A percentile compares a stretch with the other conserved stretches of the same genome.
phyloP scores from a whole-genome alignment of 305 asterid species.

The Rubia balearica region DNA sequence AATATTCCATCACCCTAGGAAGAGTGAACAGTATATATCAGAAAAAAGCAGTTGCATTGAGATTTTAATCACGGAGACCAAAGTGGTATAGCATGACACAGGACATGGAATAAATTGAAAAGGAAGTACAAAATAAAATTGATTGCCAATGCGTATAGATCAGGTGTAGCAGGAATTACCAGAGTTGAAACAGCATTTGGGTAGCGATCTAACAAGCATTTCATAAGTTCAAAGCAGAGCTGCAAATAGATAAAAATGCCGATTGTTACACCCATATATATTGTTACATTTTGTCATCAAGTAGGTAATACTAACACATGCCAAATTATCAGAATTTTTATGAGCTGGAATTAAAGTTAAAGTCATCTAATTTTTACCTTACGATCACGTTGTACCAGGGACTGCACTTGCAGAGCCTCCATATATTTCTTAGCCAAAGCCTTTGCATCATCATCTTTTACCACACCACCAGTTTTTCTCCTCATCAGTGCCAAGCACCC shows the following conservation, averaged over 20 bases:
- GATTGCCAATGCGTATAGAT: not conserved
- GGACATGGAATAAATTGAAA: too few relatives aligned
- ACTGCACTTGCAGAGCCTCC: conserved; percentile 64
- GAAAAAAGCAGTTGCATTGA: not conserved
- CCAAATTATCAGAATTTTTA: conserved; percentile 9
- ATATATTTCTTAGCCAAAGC: conserved; percentile 60
- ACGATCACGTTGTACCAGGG: conserved; percentile 85
- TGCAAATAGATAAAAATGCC: conserved; percentile 35
- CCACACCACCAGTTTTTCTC: conserved; percentile 62
- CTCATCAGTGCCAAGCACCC: conserved; percentile 87
- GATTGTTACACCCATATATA: not conserved
- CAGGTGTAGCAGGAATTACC: conserved; percentile 40
- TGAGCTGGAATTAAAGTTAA: conserved; percentile 5
- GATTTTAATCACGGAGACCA: not conserved
- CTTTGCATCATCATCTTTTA: conserved; percentile 52
- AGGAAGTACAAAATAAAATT: too few relatives aligned
- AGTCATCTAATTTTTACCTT: conserved; percentile 40
- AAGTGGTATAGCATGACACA: too few relatives aligned
- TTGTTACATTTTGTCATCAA: not conserved
- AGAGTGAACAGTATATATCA: conserved; percentile 23
- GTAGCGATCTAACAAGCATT: conserved; percentile 60
- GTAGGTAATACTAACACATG: not conserved
- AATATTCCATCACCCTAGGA: conserved; percentile 65
- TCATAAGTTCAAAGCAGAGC: conserved; percentile 89
- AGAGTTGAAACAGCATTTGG: conserved; percentile 47